A percentile compares a stretch with the other conserved stretches of the same genome.
phyloP scores from a whole-genome alignment of 768 basidiomycete genomes.

The Mycena kentingensis region DNA sequence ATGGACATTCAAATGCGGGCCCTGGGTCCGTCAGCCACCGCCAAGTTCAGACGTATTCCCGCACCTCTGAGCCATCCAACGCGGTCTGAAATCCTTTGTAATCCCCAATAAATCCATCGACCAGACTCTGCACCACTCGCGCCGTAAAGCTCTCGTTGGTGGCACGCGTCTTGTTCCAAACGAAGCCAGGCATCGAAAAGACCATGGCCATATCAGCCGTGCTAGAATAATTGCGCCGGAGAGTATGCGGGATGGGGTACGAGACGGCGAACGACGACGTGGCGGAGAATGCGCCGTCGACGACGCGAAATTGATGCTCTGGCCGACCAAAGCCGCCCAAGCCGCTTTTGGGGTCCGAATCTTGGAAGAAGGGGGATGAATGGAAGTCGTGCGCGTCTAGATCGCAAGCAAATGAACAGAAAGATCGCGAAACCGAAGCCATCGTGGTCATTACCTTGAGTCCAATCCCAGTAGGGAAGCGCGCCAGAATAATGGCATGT shows the following conservation, averaged over 20 bases:
- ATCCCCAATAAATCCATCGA: conserved; percentile 32
- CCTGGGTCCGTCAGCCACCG: conserved; percentile 22
- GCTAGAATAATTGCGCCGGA: conserved; percentile 37
- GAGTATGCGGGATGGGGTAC: conserved; percentile 34
- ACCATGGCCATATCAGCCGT: conserved; percentile 23
- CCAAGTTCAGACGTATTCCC: not conserved
- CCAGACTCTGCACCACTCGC: conserved; percentile 24
- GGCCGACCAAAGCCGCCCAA: conserved; percentile 11
- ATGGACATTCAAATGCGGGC: conserved; percentile 34
- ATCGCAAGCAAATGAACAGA: not conserved
- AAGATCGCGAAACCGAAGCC: not conserved
- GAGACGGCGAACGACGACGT: conserved; percentile 22
- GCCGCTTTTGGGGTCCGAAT: conserved; percentile 3
- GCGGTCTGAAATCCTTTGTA: conserved; percentile 33
- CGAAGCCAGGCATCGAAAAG: conserved; percentile 8
- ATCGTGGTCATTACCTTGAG: too few species aligned
- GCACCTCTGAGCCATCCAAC: conserved; percentile 31
- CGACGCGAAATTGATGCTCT: conserved; percentile 15
- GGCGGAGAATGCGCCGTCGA: conserved; percentile 31
- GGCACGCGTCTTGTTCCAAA: conserved; percentile 22
- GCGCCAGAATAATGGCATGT: conserved; percentile 24
- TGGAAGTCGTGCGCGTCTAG: not conserved
- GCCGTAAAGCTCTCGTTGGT: conserved; percentile 32
- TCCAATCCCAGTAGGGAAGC: conserved; percentile 31
- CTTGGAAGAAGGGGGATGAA: not conserved